These are phyloP conservation scores for Pistacia vera DNA, from an alignment of 345 rosid genomes.

Conservation along the genomic window DNA sequence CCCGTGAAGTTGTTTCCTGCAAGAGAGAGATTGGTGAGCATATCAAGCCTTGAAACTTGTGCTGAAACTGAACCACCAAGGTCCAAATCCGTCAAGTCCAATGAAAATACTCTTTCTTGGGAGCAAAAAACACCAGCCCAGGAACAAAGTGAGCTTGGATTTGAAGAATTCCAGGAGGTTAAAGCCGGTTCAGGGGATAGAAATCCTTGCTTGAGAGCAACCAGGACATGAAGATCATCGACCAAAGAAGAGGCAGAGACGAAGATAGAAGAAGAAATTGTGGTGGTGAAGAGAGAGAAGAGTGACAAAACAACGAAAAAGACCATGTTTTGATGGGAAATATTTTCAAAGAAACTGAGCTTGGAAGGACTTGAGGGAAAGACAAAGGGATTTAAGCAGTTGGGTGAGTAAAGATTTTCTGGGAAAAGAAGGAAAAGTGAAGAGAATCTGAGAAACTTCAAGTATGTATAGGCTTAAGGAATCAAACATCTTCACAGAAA, in stretches of 20 bases:
- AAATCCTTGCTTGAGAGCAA: constrained; percentile 53
- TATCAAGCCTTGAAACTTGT: constrained; percentile 43
- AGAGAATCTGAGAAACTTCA: constrained; percentile 56
- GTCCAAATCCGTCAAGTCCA: constrained; percentile 59
- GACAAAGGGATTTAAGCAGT: constrained; percentile 38
- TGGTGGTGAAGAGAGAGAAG: constrained; percentile 30
- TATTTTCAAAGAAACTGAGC: constrained; percentile 30
- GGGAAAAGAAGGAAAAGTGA: constrained; percentile 44
- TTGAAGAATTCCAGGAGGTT: constrained; percentile 50
- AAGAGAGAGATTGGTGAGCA: constrained; percentile 52
- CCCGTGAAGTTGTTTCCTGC: constrained; percentile 61
- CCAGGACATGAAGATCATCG: constrained; percentile 47
- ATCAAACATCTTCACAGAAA: constrained; percentile 46
- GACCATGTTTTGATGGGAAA: constrained; percentile 45
- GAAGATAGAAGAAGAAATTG: constrained; percentile 24
- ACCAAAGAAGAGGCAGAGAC: constrained; percentile 37
- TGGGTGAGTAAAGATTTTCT: constrained; percentile 28
- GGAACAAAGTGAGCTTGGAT: constrained; percentile 58
- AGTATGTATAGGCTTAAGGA: constrained; percentile 40
- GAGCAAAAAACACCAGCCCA: constrained; percentile 60
- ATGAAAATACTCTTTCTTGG: constrained; percentile 44
- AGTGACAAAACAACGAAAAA: constrained; percentile 47
- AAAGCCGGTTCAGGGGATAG: constrained; percentile 48
- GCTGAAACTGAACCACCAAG: constrained; percentile 53
- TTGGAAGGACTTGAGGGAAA: constrained; percentile 43